These are phyloP conservation scores for Endoconidiophora polonica DNA, from an alignment of 2,329 filamentous ascomycete species.

Conservation along the genomic window DNA sequence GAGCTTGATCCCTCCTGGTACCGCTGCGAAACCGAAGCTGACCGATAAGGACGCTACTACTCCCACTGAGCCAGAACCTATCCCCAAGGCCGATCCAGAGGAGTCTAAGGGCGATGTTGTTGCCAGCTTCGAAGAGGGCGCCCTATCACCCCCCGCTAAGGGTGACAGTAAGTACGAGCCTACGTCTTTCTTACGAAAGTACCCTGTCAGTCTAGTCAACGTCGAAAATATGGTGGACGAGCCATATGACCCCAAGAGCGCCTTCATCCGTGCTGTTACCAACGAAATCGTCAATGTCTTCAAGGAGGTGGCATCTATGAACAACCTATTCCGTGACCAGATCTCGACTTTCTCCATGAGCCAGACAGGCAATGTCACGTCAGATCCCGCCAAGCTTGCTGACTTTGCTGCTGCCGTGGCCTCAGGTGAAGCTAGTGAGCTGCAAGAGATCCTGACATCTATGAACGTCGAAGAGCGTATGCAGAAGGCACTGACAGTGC, in stretches of 20 bases:
- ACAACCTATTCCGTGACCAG: conserved; percentile 89
- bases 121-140: conserved; percentile 83
- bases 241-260: conserved; percentile 76
- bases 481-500: conserved; percentile 74
- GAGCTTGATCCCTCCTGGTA: conserved; percentile 54
- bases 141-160: conserved; percentile 38
- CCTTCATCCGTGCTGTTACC: conserved; percentile 76
- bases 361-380: conserved; percentile 83
- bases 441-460: conserved; percentile 79
- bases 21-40: conserved; percentile 32
- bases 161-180: conserved; percentile 54
- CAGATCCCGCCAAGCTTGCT: conserved; percentile 86
- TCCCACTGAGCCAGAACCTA: conserved; percentile 37
- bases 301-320: conserved; percentile 88
- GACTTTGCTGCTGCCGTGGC: conserved; percentile 96
- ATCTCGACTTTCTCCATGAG: conserved; percentile 95
- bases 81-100: conserved; percentile 42
- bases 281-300: conserved; percentile 98
- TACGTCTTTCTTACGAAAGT: conserved; percentile 79
- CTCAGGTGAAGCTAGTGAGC: conserved; percentile 77
- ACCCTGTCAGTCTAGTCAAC: conserved; percentile 83
- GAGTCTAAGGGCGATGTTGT: conserved; percentile 88
- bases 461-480: conserved; percentile 85
- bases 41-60: conserved; percentile 26
- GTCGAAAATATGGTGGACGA: conserved; percentile 87